These are phyloP conservation scores for Carex cristatella DNA, from an alignment of 176 grass and related monocot species.

Conservation along the genomic window DNA sequence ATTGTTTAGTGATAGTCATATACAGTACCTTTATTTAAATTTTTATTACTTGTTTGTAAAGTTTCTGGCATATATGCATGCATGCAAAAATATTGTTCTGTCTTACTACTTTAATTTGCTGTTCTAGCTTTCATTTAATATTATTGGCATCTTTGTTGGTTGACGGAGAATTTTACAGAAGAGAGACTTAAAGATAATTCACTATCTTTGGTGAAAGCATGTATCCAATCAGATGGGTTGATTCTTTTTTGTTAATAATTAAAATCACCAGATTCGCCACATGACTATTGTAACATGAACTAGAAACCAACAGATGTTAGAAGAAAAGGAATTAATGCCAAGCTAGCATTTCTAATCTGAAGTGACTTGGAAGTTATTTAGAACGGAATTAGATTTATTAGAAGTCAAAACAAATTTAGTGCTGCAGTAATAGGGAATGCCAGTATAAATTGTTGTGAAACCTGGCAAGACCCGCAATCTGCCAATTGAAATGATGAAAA, in stretches of 20 bases:
- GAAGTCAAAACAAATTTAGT: not conserved
- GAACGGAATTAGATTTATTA: no score
- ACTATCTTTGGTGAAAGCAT: not conserved
- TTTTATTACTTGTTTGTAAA: not conserved
- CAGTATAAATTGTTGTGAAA: not conserved
- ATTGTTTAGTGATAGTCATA: not conserved
- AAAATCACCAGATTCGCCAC: no score
- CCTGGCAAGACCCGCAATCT: not conserved
- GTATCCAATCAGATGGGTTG: not conserved
- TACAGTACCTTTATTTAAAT: not conserved
- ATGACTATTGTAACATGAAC: no score
- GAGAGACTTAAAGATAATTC: not conserved
- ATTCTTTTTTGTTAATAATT: no score
- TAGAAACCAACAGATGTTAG: no score
- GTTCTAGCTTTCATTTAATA: not conserved
- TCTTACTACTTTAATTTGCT: not conserved
- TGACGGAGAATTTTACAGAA: not conserved
- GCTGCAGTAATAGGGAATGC: not conserved
- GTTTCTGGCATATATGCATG: not conserved
- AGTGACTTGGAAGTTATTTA: no score
- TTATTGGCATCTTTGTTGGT: not conserved
- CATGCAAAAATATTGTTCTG: not conserved
- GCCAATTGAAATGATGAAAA: not conserved
- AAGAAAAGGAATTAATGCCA: no score
- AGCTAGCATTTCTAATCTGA: no score